Conservation (phyloP, 495 filamentous ascomycete species). For the Neurospora sp. region DNA sequence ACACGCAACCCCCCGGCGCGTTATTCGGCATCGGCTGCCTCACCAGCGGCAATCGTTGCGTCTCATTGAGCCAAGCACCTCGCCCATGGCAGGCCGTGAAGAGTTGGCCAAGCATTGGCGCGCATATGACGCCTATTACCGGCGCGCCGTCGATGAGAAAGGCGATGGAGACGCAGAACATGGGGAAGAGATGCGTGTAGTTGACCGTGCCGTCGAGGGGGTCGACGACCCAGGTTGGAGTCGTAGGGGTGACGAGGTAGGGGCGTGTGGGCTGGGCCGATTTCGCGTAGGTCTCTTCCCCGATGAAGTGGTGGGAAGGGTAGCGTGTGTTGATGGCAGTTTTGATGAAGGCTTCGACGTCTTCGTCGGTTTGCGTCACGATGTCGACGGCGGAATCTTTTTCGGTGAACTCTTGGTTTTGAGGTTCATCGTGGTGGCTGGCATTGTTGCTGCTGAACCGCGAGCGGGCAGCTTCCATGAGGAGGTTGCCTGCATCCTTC, state of each 20-base stretch:
- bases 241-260: slow-evolving; percentile 45
- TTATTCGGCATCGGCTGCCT: slow-evolving; percentile 48
- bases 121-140: slow-evolving; percentile 55
- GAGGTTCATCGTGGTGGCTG: background rate
- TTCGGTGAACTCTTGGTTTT: slow-evolving; percentile 26
- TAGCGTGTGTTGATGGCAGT: slow-evolving; percentile 43
- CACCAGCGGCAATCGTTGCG: slow-evolving; percentile 45
- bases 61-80: slow-evolving; percentile 59
- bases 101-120: slow-evolving; percentile 52
- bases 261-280: slow-evolving; percentile 35
- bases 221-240: slow-evolving; percentile 61
- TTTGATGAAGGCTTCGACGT: slow-evolving; percentile 58
- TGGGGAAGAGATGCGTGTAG: slow-evolving; percentile 62
- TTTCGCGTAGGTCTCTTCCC: slow-evolving; percentile 60
- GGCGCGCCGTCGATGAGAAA: slow-evolving; percentile 47
- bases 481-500: slow-evolving; percentile 50
- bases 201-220: slow-evolving; percentile 64
- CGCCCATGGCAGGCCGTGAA: slow-evolving; percentile 51
- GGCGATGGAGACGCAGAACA: slow-evolving; percentile 62
- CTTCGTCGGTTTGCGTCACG: slow-evolving; percentile 61
- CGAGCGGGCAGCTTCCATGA: slow-evolving; percentile 42
- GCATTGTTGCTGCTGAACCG: slow-evolving; percentile 24
- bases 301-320: slow-evolving; percentile 57
- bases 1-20: slow-evolving; percentile 55
- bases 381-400: slow-evolving; percentile 64